Conservation (phyloP, 2,329 filamentous ascomycete species). For the Colletotrichum sp. region DNA sequence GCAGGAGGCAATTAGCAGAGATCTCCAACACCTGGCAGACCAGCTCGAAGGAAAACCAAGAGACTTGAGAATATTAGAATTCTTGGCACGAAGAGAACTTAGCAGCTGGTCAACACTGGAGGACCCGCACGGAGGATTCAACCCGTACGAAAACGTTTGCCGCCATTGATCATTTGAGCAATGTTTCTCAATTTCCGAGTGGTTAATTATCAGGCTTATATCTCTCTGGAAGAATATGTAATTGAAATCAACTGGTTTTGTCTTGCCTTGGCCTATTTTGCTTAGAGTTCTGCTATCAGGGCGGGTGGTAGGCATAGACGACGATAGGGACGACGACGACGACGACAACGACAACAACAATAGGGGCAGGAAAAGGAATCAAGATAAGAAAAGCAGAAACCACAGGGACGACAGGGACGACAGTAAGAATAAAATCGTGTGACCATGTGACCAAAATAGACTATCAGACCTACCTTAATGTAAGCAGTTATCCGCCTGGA, state of each 20-base stretch:
- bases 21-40: not conserved
- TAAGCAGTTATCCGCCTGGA: not conserved
- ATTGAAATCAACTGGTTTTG: too few relatives aligned
- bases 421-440: not conserved
- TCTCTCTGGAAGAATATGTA: not conserved
- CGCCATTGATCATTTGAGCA: not conserved
- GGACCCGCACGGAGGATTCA: not conserved
- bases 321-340: not conserved
- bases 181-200: not conserved
- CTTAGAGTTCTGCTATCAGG: not conserved
- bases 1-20: not conserved
- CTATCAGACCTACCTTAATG: not conserved
- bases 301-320: too few relatives aligned
- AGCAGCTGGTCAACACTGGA: not conserved
- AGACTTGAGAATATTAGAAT: not conserved
- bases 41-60: not conserved
- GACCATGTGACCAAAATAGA: not conserved
- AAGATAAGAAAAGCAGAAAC: too few relatives aligned
- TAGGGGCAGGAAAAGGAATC: too few relatives aligned
- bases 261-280: not conserved
- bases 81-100: not conserved
- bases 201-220: not conserved
- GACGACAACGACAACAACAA: too few relatives aligned
- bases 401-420: not conserved
- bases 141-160: not conserved